Percentiles rank a stretch among this genome's conserved stretches.
Evolutionary conservation across 2,329 filamentous ascomycete genomes (phyloP).

Genomic region (Phoma herbarum): DNA sequence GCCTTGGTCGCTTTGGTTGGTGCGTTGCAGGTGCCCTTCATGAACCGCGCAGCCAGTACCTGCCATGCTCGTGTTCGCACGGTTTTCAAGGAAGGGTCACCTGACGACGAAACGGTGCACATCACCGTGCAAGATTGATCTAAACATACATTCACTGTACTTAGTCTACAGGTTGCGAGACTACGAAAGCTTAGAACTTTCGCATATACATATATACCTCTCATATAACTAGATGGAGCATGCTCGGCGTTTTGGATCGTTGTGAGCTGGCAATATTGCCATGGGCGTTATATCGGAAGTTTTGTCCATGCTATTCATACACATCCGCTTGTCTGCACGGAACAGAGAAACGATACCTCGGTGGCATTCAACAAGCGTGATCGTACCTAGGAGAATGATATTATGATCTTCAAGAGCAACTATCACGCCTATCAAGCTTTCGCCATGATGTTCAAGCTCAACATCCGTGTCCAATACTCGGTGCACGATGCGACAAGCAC

Average conservation of each 20-base stretch:
- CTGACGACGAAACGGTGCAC: conserved; percentile 32
- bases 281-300: neutral
- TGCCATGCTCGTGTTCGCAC: conserved; percentile 40
- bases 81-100: conserved; percentile 27
- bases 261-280: neutral
- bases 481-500: neutral
- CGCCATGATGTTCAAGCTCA: neutral
- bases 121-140: conserved; percentile 38
- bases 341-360: neutral
- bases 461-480: neutral
- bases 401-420: neutral
- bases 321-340: neutral
- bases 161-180: too few relatives aligned
- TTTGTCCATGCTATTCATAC: neutral
- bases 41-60: conserved; percentile 58
- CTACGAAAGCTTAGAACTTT: neutral
- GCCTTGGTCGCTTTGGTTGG: conserved; percentile 65
- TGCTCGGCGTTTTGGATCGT: neutral
- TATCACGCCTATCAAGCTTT: neutral
- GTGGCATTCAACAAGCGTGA: neutral
- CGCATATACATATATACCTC: neutral
- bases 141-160: neutral
- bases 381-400: neutral
- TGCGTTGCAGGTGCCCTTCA: conserved; percentile 64
- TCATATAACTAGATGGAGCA: neutral